Evolutionary conservation across 169 alveolate genomes (phyloP).

Genomic region (Perkinsus marinus): DNA sequence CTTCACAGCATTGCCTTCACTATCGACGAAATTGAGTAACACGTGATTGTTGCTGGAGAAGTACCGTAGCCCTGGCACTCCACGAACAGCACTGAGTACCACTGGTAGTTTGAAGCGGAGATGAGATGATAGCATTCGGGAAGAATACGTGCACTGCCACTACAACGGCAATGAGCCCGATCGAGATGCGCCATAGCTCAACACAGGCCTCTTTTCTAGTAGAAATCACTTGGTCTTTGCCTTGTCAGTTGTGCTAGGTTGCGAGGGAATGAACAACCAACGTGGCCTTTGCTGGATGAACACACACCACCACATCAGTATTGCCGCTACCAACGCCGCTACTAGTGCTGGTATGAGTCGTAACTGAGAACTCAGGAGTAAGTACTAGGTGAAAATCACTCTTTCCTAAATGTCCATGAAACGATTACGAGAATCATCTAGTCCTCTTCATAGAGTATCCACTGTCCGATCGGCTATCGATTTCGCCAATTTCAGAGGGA

Average conservation of each 20-base stretch:
- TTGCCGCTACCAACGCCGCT: neutral
- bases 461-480: too few species aligned
- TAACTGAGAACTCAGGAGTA: neutral
- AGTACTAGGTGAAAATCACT: too few species aligned
- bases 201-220: neutral
- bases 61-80: neutral
- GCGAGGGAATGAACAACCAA: neutral
- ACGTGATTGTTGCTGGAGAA: too few species aligned
- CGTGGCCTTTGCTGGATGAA: neutral
- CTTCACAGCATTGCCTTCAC: too few species aligned
- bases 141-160: too few species aligned
- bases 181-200: neutral
- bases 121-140: neutral
- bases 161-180: too few species aligned
- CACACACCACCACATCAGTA: neutral
- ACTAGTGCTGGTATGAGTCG: neutral
- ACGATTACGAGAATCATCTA: too few species aligned
- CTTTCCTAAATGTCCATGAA: too few species aligned
- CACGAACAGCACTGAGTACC: neutral
- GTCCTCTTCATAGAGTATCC: too few species aligned
- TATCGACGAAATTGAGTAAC: too few species aligned
- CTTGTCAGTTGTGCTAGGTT: neutral
- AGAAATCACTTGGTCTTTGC: neutral
- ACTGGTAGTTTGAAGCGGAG: neutral
- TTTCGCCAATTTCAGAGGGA: too few species aligned